phyloP scores from a whole-genome alignment of 2,329 filamentous ascomycete genomes.

The Clonostachys rosea region DNA sequence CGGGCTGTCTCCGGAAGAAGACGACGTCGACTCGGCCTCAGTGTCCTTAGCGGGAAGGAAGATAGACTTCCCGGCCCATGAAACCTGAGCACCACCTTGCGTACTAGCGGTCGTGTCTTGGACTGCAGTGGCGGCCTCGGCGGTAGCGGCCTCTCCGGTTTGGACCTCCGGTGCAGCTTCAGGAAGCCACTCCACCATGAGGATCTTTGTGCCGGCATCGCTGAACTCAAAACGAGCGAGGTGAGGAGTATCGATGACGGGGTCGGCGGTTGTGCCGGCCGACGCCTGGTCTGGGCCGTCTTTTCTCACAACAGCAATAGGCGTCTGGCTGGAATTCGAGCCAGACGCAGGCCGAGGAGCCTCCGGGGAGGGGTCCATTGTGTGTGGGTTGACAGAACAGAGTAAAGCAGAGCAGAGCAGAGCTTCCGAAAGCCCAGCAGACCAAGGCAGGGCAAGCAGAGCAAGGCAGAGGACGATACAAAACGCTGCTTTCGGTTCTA shows the following conservation, averaged over 20 bases:
- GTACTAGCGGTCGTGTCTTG: constrained; percentile 1
- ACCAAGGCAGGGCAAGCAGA: too few species aligned
- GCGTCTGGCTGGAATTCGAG: not conserved
- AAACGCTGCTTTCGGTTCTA: too few species aligned
- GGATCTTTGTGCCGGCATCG: constrained; percentile 82
- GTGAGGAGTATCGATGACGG: constrained; percentile 21
- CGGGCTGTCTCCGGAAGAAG: constrained; percentile 4
- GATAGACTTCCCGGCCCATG: constrained; percentile 76
- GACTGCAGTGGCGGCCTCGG: not conserved
- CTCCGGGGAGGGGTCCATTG: constrained; percentile 5
- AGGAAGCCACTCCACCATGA: constrained; percentile 87
- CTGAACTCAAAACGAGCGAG: constrained; percentile 79
- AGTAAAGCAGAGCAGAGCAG: too few species aligned
- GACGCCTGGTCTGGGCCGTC: too few species aligned
- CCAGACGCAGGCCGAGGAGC: constrained; percentile 3
- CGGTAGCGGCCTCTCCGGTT: constrained; percentile 4
- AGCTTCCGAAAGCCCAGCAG: too few species aligned
- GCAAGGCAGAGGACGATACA: too few species aligned
- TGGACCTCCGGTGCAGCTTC: constrained; percentile 7
- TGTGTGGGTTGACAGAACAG: not conserved
- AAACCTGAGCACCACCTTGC: constrained; percentile 62
- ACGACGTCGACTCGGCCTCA: constrained; percentile 7
- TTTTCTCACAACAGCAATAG: not conserved
- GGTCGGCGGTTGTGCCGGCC: not conserved
- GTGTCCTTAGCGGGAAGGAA: constrained; percentile 39